These are phyloP conservation scores for Lentinula sp. DNA, from an alignment of 768 basidiomycete genomes.

Conservation along the genomic window DNA sequence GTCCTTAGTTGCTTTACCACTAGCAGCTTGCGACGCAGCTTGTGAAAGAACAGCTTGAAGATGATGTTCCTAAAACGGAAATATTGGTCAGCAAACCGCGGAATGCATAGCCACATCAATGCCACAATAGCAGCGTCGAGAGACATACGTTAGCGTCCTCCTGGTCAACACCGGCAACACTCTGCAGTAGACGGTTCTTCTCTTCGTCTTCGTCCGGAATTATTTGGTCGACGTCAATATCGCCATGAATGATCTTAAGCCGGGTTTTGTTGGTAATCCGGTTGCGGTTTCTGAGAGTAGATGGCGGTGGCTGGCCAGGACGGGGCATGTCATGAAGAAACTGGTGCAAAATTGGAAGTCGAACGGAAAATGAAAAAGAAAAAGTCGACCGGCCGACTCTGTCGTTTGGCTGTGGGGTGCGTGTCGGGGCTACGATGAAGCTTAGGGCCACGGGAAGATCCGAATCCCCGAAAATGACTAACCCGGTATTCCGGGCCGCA, in stretches of 20 bases:
- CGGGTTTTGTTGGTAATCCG: constrained; percentile 91
- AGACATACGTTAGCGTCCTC: constrained; percentile 89
- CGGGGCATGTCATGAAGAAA: constrained; percentile 4
- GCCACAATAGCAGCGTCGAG: constrained; percentile 9
- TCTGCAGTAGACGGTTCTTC: constrained; percentile 71
- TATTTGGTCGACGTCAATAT: constrained; percentile 73
- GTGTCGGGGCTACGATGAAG: constrained; percentile 3
- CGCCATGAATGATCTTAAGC: constrained; percentile 77
- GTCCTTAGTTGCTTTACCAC: constrained; percentile 34
- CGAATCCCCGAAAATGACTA: not conserved
- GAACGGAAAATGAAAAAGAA: not conserved
- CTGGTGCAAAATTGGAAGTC: not conserved
- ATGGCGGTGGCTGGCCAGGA: constrained; percentile 17
- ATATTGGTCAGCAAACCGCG: constrained; percentile 41
- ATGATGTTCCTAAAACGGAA: constrained; percentile 44
- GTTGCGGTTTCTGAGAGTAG: constrained; percentile 80
- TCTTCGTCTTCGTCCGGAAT: constrained; percentile 84
- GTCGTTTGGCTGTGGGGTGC: not conserved
- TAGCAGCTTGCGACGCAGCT: constrained; percentile 20
- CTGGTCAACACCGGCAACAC: constrained; percentile 83
- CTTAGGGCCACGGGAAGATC: not conserved
- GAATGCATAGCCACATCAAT: constrained; percentile 39
- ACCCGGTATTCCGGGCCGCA: not conserved
- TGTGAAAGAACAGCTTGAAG: constrained; percentile 45
- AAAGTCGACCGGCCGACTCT: not conserved